phyloP scores from a whole-genome alignment of 768 basidiomycete genomes.

The Clavulina sp. region DNA sequence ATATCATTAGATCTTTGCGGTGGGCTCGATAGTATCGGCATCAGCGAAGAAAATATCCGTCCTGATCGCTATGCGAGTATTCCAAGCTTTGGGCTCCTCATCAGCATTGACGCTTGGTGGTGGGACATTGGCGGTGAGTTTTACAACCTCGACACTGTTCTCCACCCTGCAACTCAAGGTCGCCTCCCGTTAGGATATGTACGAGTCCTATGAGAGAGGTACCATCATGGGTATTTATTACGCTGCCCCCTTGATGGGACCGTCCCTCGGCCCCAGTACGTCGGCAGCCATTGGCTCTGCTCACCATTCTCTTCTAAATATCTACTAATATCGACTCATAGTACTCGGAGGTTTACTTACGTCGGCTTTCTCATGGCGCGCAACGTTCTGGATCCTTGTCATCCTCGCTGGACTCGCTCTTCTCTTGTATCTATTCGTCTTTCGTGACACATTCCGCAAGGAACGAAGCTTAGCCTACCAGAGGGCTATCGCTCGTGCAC shows the following conservation, averaged over 20 bases:
- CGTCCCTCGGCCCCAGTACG: conserved; percentile 37
- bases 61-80: conserved; percentile 16
- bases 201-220: conserved; percentile 55
- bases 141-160: too few species aligned
- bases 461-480: conserved; percentile 75
- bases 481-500: background rate
- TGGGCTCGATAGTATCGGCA: conserved; percentile 11
- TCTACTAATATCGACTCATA: too few species aligned
- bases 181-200: conserved; percentile 35
- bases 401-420: conserved; percentile 40
- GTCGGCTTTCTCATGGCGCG: conserved; percentile 55
- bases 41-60: conserved; percentile 11
- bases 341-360: conserved; percentile 55
- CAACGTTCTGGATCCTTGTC: conserved; percentile 67
- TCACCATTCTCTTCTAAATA: too few species aligned
- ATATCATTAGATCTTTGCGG: conserved; percentile 10
- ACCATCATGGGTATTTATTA: conserved; percentile 72
- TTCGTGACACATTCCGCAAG: conserved; percentile 67
- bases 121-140: conserved; percentile 44
- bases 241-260: conserved; percentile 29
- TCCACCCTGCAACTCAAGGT: too few species aligned
- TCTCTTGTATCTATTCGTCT: conserved; percentile 37
- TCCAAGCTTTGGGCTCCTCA: conserved; percentile 30
- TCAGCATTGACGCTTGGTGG: conserved; percentile 58
- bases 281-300: background rate